Evolutionary conservation across 2,329 filamentous ascomycete species (phyloP), one percentile per base, ranked within the genome.

Genomic region (Emericellopsis atlantica): DNA sequence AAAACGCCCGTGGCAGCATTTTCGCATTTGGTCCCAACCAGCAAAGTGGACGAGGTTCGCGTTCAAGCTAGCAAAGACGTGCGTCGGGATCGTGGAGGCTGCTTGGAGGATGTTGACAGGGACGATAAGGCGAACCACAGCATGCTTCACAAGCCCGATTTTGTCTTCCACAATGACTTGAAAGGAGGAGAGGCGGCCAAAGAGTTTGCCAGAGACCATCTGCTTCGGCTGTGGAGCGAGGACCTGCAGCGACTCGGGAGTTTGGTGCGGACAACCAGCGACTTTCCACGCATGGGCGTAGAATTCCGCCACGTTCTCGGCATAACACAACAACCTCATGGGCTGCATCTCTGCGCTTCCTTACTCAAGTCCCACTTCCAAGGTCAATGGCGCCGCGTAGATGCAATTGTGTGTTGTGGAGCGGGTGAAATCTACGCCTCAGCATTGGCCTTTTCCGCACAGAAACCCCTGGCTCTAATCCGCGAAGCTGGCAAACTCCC

Each of bases 261-360:
- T 24, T 75, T 79, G 72, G 67, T 77, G 12, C 61, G 56, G 24
- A 15, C 44, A 5, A 50, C 72, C 31, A 59, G 66, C 18, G 49
- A 70, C 52, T 79, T 75, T 52, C 75, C 76, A 48, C 57, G 57
- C 4, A 53, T 43, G 0, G 66, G 60, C 16, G 67, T 79, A 46
- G 50, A 67, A 4, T 81, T 81, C 51, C 72, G 66, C 39, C 72
- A 81, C 44, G 64, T 81, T 2, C 69, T 81, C 37, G 59, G 59
- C 48, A 74, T 81, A 43, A 46, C 61, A 22, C 65, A 79, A 52
- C 64, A 68, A 37, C 62, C 58, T 0, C 63, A 60, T 37, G 76
- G 76, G 5, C 51, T 80, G 22, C 37, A 46, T 5, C 50, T 79
- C 6, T 76, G 72, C 54, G 62, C 63, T 1, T 64, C 62, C 48